These are phyloP conservation scores for Brassica carinata DNA, from an alignment of 345 rosid genomes.

Conservation along the genomic window DNA sequence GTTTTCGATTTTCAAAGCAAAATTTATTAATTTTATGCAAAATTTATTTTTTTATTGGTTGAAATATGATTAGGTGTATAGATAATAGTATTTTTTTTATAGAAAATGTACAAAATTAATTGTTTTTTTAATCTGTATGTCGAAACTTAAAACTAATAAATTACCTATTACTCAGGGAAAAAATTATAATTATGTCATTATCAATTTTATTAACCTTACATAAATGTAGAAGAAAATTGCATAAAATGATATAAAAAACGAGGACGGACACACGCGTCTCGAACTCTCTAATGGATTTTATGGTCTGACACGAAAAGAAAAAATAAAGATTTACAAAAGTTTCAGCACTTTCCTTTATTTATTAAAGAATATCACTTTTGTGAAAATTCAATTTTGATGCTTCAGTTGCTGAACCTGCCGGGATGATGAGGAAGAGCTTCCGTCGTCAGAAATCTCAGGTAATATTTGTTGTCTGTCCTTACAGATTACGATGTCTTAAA, in stretches of 20 bases:
- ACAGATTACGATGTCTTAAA: background rate
- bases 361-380: background rate
- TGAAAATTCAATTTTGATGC: background rate
- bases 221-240: background rate
- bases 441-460: conserved; percentile 46
- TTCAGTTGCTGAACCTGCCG: conserved; percentile 13
- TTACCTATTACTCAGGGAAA: background rate
- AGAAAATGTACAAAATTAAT: too few species aligned
- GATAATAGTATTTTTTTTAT: too few species aligned
- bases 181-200: background rate
- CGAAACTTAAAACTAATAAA: too few species aligned
- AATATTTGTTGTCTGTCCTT: background rate
- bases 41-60: too few species aligned
- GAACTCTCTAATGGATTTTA: background rate
- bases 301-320: background rate
- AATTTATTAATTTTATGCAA: too few species aligned
- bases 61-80: too few species aligned
- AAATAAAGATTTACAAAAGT: background rate
- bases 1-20: too few species aligned
- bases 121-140: too few species aligned
- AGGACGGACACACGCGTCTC: background rate
- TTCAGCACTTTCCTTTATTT: background rate
- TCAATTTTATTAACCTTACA: background rate
- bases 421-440: conserved; percentile 27
- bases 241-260: background rate